Evolutionary conservation across 352 stramenopile genomes (phyloP), one percentile per base, ranked within the genome.

Genomic region (Globisporangium takayamanum): DNA sequence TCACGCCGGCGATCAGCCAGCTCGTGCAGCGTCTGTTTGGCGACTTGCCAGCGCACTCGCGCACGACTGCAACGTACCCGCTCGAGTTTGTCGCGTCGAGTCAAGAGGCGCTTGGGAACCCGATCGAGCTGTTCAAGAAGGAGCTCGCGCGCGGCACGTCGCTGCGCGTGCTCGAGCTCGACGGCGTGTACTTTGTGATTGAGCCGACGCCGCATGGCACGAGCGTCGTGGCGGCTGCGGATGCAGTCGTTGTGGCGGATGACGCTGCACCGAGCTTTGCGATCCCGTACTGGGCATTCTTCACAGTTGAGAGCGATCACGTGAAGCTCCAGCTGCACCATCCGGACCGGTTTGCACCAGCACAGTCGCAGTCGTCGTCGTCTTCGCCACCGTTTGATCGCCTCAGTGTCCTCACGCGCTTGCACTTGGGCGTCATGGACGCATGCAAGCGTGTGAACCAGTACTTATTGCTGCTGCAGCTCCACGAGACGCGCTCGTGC

Each of bases 361-460:
- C n/a, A 4, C 8, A 10, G 2, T n/a, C 58, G 18, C 8, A 10
- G 2, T n/a, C 58, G 33, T 22, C 58, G 33, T 22, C 63, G 15
- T 44, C 55, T 6, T 30, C 57, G 8, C 54, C 63, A 30, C 36
- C 56, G 18, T 69, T 88, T 36, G 78, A 92, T 55, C 71, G 80
- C 1, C 66, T 95, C 14, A 50, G 60, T 45, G 72, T 90, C 48
- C 68, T 95, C 12, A 95, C 86, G 8, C 58, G 67, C 11, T 71
- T 95, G 46, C 86, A 94, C 26, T 57, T 95, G 16, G 79, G 78
- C 3, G 65, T 95, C 15, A 76, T 80, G 30, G 62, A 70, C 15
- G 63, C 90, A 5, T 89, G 78, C 50, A 89, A 87, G 56, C 77
- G 79, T 46, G 87, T 95, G 42, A 95, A 95, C 53, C 87, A 95